phyloP scores from a whole-genome alignment of 164 flowering plant genomes.

The Vitis rupestris region DNA sequence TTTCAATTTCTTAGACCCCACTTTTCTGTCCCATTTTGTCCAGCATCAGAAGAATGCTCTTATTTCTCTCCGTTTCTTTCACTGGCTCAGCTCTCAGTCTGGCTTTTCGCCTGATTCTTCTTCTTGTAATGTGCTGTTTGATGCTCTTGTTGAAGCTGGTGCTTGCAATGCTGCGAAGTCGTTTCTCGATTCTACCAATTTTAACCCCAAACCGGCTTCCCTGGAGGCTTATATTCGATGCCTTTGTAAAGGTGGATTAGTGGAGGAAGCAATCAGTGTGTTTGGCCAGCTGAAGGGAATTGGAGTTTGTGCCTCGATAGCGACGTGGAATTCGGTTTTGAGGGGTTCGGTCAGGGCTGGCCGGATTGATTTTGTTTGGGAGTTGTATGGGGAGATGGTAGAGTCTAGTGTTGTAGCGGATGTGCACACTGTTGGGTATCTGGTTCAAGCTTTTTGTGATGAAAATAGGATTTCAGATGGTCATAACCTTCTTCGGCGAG shows the following conservation, averaged over 20 bases:
- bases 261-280: slow-evolving; percentile 40
- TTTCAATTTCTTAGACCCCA: slow-evolving; percentile 41
- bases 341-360: slow-evolving; percentile 31
- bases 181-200: slow-evolving; percentile 33
- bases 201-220: slow-evolving; percentile 31
- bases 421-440: slow-evolving; percentile 43
- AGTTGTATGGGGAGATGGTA: slow-evolving; percentile 52
- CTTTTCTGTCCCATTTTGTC: slow-evolving; percentile 31
- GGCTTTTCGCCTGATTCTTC: slow-evolving; percentile 22
- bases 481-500: slow-evolving; percentile 51
- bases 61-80: slow-evolving; percentile 45
- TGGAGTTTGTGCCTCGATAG: slow-evolving; percentile 25
- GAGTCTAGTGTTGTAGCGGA: slow-evolving; percentile 38
- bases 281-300: slow-evolving; percentile 25
- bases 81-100: slow-evolving; percentile 39
- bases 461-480: slow-evolving; percentile 39
- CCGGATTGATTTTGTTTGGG: slow-evolving; percentile 56
- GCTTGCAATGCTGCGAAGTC: slow-evolving; percentile 40
- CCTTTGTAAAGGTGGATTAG: slow-evolving; percentile 42
- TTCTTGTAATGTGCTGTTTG: slow-evolving; percentile 36
- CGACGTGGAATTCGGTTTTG: slow-evolving; percentile 53
- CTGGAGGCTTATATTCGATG: slow-evolving; percentile 42
- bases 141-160: slow-evolving; percentile 44
- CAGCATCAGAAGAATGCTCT: slow-evolving; percentile 35
- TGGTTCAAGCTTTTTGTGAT: slow-evolving; percentile 55